Base-by-base conservation (phyloP, 225 moss, liverwort and hornwort species). In the Physcomitrium patens region DNA sequence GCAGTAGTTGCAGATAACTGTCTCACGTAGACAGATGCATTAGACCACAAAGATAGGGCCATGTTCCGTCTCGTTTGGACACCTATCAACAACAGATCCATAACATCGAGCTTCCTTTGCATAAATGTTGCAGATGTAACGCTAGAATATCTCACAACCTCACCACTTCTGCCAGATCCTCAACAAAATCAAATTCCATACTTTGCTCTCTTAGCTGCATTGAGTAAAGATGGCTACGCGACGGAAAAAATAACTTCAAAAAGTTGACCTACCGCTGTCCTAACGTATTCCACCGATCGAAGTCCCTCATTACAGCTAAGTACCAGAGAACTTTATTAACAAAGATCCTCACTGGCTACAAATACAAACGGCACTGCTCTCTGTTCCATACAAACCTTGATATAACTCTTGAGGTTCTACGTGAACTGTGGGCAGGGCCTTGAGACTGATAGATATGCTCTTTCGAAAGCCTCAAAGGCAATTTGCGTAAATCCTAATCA, bases 401-500 rank as follows among this genome's bases (percentile, higher is more conserved):
- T 19, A 16, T 10, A 41, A 63, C 14, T 10, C 17, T 28, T 64
- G n/a, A 1, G 14, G 20, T 54, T 52, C 48, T 24, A 23, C 54
- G 48, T 44, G 22, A 44, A 10, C 20, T 12, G 11, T 17, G 41
- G 13, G 31, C 16, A 44, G 15, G 12, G 0, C 12, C 31, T 53
- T 17, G 20, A 10, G 24, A 3, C 44, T 57, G 12, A 11, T 3
- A 45, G 64, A 41, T 45, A 19, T 12, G 58, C 16, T 43, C n/a
- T n/a, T 26, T 26, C 49, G 18, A 72, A 27, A 77, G 52, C 58
- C 63, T n/a, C 26, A 16, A 27, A 10, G 53, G 64, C 15, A n/a
- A 56, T 59, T 49, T 12, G 26, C 73, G 48, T 63, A 59, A 62
- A 56, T 50, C 8, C 55, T 19, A 10, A 77, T 31, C 68, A 65